phyloP scores from a whole-genome alignment of 768 basidiomycete genomes.

The Hebeloma cylindrosporum region DNA sequence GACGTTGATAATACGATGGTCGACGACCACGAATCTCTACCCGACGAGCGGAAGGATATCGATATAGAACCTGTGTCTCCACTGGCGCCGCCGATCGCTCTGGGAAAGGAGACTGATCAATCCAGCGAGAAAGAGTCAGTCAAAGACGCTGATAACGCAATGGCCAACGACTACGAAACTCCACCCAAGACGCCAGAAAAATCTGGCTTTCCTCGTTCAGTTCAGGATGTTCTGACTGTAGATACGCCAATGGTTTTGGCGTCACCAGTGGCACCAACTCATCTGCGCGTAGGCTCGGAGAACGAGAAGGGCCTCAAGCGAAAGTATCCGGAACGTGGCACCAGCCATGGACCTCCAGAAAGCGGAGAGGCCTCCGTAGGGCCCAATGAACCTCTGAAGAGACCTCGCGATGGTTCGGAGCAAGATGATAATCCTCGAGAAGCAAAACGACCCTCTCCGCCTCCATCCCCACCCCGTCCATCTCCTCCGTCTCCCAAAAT shows the following conservation, averaged over 20 bases:
- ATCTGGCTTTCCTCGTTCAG: conserved; percentile 18
- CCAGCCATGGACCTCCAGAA: conserved; percentile 56
- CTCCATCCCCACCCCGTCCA: conserved; percentile 53
- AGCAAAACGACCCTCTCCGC: conserved; percentile 62
- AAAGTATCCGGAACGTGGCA: conserved; percentile 65
- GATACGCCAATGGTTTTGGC: conserved; percentile 18
- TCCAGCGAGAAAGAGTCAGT: conserved; percentile 9
- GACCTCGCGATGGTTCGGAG: conserved; percentile 62
- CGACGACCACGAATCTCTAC: conserved; percentile 23
- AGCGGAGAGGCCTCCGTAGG: conserved; percentile 28
- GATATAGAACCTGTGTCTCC: no score
- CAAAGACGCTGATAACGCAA: conserved; percentile 4
- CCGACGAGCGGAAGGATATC: conserved; percentile 13
- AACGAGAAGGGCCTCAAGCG: conserved; percentile 68
- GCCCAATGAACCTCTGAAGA: conserved; percentile 47
- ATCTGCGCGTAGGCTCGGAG: conserved; percentile 44
- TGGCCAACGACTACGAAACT: conserved; percentile 22
- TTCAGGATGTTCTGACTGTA: conserved; percentile 18
- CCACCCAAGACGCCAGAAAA: conserved; percentile 25
- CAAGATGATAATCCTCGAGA: conserved; percentile 63
- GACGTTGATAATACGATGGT: conserved; percentile 6
- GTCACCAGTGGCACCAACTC: conserved; percentile 16
- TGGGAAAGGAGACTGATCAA: conserved; percentile 5
- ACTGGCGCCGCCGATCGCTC: conserved; percentile 1
- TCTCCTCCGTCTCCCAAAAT: conserved; percentile 33